phyloP scores from a whole-genome alignment of 805 yeast genomes.

The Metschnikowia baotianmanensis region DNA sequence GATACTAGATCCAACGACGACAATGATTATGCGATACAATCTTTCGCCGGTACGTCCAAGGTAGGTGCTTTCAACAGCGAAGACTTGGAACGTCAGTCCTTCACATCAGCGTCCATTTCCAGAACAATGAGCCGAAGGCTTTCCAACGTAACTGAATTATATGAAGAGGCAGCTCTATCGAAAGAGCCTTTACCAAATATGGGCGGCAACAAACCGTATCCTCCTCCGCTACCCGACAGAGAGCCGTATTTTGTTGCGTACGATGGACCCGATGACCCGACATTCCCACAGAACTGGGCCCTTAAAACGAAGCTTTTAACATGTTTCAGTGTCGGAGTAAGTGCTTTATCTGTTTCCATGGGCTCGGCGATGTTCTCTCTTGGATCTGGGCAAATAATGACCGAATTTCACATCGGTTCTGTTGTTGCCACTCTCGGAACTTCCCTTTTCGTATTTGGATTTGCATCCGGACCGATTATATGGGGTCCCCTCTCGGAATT shows the following conservation, averaged over 20 bases:
- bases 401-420: slow-evolving; percentile 54
- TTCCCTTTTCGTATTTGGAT: slow-evolving; percentile 85
- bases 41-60: slow-evolving; percentile 11
- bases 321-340: slow-evolving; percentile 29
- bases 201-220: slow-evolving; percentile 67
- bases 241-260: slow-evolving; percentile 63
- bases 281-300: slow-evolving; percentile 80
- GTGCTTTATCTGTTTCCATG: slow-evolving; percentile 47
- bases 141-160: slow-evolving; percentile 28
- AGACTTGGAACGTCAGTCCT: slow-evolving; percentile 12
- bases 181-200: slow-evolving; percentile 42
- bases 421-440: slow-evolving; percentile 75
- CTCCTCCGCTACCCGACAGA: slow-evolving; percentile 56
- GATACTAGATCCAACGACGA: slow-evolving; percentile 10
- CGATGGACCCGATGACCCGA: slow-evolving; percentile 78
- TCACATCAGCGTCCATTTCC: slow-evolving; percentile 15
- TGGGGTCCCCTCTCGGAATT: slow-evolving; percentile 90
- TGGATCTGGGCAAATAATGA: slow-evolving; percentile 48
- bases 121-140: slow-evolving; percentile 19
- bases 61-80: slow-evolving; percentile 1
- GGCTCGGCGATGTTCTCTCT: slow-evolving; percentile 84
- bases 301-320: slow-evolving; percentile 23
- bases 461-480: slow-evolving; percentile 86
- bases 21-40: slow-evolving; percentile 7
- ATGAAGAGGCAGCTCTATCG: slow-evolving; percentile 25